Evolutionary conservation across 2,329 filamentous ascomycete genomes (phyloP), one percentile per base, ranked within the genome.

Genomic region (Colletotrichum tamarilloi): DNA sequence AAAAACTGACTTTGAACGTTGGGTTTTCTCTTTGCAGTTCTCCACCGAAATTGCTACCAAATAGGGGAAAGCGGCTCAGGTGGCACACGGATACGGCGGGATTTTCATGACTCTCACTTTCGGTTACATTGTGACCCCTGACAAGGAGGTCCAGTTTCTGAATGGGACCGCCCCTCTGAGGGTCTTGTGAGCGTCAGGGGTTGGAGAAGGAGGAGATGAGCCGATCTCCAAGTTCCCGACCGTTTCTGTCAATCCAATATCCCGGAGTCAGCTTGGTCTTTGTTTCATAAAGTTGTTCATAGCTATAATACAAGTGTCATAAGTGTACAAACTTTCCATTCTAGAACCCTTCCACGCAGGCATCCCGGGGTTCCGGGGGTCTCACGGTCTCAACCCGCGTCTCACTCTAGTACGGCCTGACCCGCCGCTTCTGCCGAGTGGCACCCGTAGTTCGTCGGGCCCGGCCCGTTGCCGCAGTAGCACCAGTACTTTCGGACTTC

Each of bases 11-110:
- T 49, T 49, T 22, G 19, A 22, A 49, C 42, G 5, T 56, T 69
- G 38, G 42, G 42, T 56, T 35, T 58, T 66, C 59, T 64, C 49
- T 35, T 28, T 16, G 5, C 11, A 12, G n/a, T 22, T 60, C 70
- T 70, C 70, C 70, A 70, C 70, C 55, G 67, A 70, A 22, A 70
- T 73, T 70, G 60, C 60, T 65, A 49, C 60, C 70, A 14, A 73
- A 73, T 30, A 9, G 16, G 60, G 67, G 22, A 70, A 65, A 56
- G 67, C 60, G 42, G 53, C 46, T 70, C 70, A 70, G 70, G 70
- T 73, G 70, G 62, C 42, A 66, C 46, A 42, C 60, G 70, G 70
- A 73, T 38, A 56, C 60, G 55, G 70, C 55, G 66, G 70, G 60
- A 38, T 14, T 55, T 38, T 19, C 38, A 59, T 46, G 42, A 30